Percentiles rank a stretch among this genome's conserved stretches.
Conservation (phyloP, 768 basidiomycete species). For the Harrya chromipes region DNA sequence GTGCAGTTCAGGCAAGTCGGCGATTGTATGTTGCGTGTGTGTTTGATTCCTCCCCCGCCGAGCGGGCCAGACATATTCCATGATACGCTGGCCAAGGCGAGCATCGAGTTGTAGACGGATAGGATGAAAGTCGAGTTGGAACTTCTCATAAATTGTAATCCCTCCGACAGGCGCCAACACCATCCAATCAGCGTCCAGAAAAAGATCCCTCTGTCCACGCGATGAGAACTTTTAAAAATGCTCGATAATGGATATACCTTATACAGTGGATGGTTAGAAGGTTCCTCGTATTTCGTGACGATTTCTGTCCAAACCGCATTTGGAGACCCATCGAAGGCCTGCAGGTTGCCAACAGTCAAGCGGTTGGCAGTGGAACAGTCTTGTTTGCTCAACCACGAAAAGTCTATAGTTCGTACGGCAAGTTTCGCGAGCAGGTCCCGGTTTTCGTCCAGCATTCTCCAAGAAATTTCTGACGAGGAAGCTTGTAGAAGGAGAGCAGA, state of each 20-base stretch:
- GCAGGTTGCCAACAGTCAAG: slow-evolving; percentile 69
- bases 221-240: slow-evolving; percentile 5
- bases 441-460: slow-evolving; percentile 82
- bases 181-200: slow-evolving; percentile 76
- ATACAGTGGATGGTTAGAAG: slow-evolving; percentile 63
- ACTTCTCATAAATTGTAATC: slow-evolving; percentile 82
- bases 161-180: slow-evolving; percentile 90
- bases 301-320: slow-evolving; percentile 88
- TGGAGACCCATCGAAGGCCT: slow-evolving; percentile 82
- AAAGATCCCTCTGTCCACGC: slow-evolving; percentile 56
- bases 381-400: slow-evolving; percentile 80
- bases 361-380: slow-evolving; percentile 85
- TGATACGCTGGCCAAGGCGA: slow-evolving; percentile 71
- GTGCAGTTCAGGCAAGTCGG: slow-evolving; percentile 16
- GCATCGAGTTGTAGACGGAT: slow-evolving; percentile 86
- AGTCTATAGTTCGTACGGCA: slow-evolving; percentile 74
- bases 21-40: background rate
- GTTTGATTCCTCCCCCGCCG: slow-evolving; percentile 37
- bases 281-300: slow-evolving; percentile 71
- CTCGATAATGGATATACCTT: slow-evolving; percentile 45
- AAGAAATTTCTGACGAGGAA: slow-evolving; percentile 82
- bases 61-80: slow-evolving; percentile 86
- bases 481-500: slow-evolving; percentile 80
- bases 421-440: slow-evolving; percentile 79
- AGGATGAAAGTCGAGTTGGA: slow-evolving; percentile 81